These are phyloP conservation scores for Tranzscheliella williamsii DNA, from an alignment of 1,284 basidiomycete species.

Conservation along the genomic window DNA sequence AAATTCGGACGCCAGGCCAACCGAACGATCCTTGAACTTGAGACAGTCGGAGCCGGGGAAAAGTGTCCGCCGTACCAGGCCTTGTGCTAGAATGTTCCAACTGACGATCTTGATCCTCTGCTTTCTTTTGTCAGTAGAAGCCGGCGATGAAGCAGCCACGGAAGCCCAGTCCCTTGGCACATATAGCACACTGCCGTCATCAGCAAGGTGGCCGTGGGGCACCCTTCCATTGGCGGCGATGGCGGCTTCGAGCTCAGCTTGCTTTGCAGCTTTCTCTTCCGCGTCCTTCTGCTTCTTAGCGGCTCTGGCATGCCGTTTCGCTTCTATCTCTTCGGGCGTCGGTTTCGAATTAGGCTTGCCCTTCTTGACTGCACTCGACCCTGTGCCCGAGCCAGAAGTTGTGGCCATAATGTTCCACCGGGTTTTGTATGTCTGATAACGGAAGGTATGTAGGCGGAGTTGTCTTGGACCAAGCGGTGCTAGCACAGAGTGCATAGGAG, in stretches of 20 bases:
- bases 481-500: too few species aligned
- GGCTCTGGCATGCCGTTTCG: constrained; percentile 26
- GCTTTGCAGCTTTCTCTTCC: constrained; percentile 26
- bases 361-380: constrained; percentile 5
- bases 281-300: constrained; percentile 44
- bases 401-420: neutral
- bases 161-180: constrained; percentile 33
- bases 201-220: constrained; percentile 31
- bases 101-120: constrained; percentile 35
- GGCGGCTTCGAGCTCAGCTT: constrained; percentile 33
- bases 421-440: too few species aligned
- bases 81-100: constrained; percentile 62
- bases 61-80: constrained; percentile 61
- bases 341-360: constrained; percentile 22
- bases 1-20: constrained; percentile 45
- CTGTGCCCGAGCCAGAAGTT: neutral
- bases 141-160: neutral
- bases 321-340: constrained; percentile 37
- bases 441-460: neutral
- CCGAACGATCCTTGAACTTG: constrained; percentile 58
- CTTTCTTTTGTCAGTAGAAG: neutral
- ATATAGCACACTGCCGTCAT: constrained; percentile 26
- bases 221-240: constrained; percentile 35
- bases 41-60: constrained; percentile 63
- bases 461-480: too few species aligned